phyloP scores from a whole-genome alignment of 345 rosid species.

The Linum lewisii region DNA sequence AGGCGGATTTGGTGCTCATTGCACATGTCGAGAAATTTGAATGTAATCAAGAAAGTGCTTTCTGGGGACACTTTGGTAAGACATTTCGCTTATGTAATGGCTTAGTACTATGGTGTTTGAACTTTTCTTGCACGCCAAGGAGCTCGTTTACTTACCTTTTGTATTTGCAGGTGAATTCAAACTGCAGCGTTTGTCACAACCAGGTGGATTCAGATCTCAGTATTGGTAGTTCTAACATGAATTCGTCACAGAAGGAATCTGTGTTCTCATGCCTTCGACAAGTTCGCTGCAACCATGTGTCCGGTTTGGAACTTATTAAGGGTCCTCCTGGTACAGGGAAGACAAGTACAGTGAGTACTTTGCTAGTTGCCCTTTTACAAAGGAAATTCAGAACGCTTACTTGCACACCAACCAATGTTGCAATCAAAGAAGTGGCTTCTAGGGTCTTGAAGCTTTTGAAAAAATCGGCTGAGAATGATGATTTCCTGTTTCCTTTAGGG shows the following conservation, averaged over 20 bases:
- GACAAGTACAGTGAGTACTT: constrained; percentile 28
- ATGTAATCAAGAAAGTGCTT: not conserved
- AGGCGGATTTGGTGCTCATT: not conserved
- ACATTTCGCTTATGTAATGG: not conserved
- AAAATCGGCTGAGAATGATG: not conserved
- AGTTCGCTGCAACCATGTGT: constrained; percentile 19
- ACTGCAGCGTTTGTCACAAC: constrained; percentile 12
- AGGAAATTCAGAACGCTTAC: constrained; percentile 29
- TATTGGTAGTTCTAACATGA: constrained; percentile 14
- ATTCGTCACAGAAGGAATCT: constrained; percentile 29
- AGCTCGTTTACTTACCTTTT: no score
- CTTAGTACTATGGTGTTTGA: no score
- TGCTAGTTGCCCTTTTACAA: constrained; percentile 25
- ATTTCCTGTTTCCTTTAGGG: not conserved
- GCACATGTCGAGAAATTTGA: not conserved
- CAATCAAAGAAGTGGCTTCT: constrained; percentile 33
- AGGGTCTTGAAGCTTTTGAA: not conserved
- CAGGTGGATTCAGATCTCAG: not conserved
- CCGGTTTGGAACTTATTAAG: constrained; percentile 34
- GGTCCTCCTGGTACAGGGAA: constrained; percentile 60
- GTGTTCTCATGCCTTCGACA: constrained; percentile 18
- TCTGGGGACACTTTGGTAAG: constrained; percentile 16
- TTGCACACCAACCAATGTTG: constrained; percentile 46
- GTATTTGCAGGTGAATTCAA: constrained; percentile 22
- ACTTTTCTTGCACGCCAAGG: no score